A percentile compares a stretch with the other conserved stretches of the same genome.
Conservation (phyloP, 2,329 filamentous ascomycete genomes). For the Blastomyces parvus region DNA sequence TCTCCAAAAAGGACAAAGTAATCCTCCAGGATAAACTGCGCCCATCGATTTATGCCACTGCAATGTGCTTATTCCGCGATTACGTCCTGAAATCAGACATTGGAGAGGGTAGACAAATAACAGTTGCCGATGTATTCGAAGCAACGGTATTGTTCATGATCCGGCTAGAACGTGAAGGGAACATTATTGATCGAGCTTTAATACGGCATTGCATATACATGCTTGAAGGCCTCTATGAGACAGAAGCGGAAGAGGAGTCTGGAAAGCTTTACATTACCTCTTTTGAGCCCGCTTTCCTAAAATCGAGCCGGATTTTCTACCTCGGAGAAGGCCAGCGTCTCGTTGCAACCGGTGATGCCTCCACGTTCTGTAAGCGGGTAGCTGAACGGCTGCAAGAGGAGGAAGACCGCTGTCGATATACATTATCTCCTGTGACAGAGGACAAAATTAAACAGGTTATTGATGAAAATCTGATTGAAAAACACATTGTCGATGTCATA, state of each 20-base stretch:
- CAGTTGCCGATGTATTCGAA: constrained; percentile 66
- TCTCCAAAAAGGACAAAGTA: constrained; percentile 56
- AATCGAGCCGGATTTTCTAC: constrained; percentile 65
- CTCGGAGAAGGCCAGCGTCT: constrained; percentile 62
- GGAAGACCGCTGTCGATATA: constrained; percentile 69
- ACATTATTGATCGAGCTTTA: constrained; percentile 73
- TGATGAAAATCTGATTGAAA: constrained; percentile 67
- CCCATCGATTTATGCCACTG: constrained; percentile 71
- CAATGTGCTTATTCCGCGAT: constrained; percentile 82
- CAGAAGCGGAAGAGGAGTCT: constrained; percentile 63
- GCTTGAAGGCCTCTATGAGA: constrained; percentile 81
- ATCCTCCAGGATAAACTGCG: constrained; percentile 63
- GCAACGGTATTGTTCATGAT: constrained; percentile 83
- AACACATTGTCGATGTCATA: constrained; percentile 71
- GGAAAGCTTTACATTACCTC: constrained; percentile 73
- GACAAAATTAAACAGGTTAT: constrained; percentile 66
- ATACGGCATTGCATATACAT: constrained; percentile 79
- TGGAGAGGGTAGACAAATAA: constrained; percentile 33
- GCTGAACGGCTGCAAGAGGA: constrained; percentile 70
- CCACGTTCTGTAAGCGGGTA: constrained; percentile 69
- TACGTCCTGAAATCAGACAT: constrained; percentile 60
- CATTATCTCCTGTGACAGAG: constrained; percentile 63
- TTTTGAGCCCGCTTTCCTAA: constrained; percentile 72
- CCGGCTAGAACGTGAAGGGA: constrained; percentile 81
- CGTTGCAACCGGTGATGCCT: constrained; percentile 67